Evolutionary conservation across 192 early-diverging fungal genomes (phyloP).

Genomic region (Gryganskiella cystojenkinii): DNA sequence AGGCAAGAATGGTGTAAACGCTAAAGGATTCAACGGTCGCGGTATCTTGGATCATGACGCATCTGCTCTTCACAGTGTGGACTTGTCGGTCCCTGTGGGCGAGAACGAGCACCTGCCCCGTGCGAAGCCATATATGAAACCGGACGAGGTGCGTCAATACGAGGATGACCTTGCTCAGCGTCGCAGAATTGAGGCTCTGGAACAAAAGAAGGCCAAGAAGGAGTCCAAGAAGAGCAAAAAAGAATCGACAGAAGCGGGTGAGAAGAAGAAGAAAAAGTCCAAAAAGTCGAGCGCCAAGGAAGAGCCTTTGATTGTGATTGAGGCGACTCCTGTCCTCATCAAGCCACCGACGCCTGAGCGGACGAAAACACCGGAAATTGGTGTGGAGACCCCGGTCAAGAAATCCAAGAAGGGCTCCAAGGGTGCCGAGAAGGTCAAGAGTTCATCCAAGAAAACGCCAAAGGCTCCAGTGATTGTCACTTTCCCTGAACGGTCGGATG

Average conservation of each 20-base stretch:
- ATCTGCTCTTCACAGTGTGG: constrained; percentile 57
- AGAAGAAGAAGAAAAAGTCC: constrained; percentile 44
- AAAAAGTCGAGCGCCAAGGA: constrained; percentile 52
- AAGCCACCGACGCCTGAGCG: constrained; percentile 18
- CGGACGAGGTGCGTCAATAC: constrained; percentile 61
- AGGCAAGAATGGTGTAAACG: constrained; percentile 1
- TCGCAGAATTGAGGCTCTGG: constrained; percentile 31
- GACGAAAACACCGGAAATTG: constrained; percentile 3
- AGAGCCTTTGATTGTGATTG: constrained; percentile 10
- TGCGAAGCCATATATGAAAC: constrained; percentile 60
- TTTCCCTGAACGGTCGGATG: constrained; percentile 32
- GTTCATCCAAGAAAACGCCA: constrained; percentile 20
- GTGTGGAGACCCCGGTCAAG: constrained; percentile 5
- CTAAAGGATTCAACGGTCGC: neutral
- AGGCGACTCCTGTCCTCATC: constrained; percentile 7
- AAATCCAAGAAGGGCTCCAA: constrained; percentile 20
- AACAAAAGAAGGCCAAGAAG: constrained; percentile 39
- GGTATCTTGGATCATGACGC: constrained; percentile 56
- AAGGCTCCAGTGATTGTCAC: constrained; percentile 37
- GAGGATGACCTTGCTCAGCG: constrained; percentile 58
- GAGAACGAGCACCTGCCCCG: constrained; percentile 67
- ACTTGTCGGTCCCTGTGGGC: constrained; percentile 64
- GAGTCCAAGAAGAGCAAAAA: constrained; percentile 57
- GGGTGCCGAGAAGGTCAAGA: neutral
- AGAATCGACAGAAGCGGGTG: constrained; percentile 5